Conservation (phyloP, 2,329 filamentous ascomycete species). For the Colletotrichum destructivum region DNA sequence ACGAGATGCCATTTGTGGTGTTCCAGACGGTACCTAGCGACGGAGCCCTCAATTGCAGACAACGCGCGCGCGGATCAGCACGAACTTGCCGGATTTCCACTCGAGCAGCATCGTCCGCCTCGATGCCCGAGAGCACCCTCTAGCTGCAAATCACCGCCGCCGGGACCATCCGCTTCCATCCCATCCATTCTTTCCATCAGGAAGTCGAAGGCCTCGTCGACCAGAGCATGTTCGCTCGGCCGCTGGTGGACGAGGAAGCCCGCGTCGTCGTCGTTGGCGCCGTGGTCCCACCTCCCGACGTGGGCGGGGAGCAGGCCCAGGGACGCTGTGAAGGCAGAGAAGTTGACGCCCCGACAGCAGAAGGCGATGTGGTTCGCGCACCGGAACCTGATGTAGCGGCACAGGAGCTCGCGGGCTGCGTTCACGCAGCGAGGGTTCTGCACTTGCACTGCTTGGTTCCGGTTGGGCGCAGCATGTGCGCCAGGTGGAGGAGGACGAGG, state of each 20-base stretch:
- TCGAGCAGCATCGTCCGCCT: background rate
- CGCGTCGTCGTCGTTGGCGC: conserved; percentile 12
- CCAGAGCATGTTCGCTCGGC: conserved; percentile 54
- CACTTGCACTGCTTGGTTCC: conserved; percentile 45
- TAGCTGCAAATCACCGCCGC: conserved; percentile 48
- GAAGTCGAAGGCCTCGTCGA: conserved; percentile 53
- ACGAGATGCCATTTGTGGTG: background rate
- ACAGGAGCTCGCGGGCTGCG: conserved; percentile 54
- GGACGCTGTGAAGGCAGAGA: conserved; percentile 54
- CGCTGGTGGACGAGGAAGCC: conserved; percentile 57
- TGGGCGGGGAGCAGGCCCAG: conserved; percentile 56
- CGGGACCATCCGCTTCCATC: conserved; percentile 42
- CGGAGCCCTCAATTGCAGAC: background rate
- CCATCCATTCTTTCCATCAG: conserved; percentile 47
- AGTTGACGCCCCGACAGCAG: conserved; percentile 53
- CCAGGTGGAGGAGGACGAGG: conserved; percentile 52
- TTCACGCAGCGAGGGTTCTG: conserved; percentile 52
- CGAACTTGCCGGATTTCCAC: background rate
- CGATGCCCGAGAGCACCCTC: conserved; percentile 44
- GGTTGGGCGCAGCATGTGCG: conserved; percentile 48
- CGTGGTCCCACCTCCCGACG: conserved; percentile 44
- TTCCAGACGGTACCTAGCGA: background rate
- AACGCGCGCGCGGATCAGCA: background rate
- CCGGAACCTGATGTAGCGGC: conserved; percentile 52
- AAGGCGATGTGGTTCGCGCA: conserved; percentile 48